Conservation (phyloP, 2,329 filamentous ascomycete species). For the Colletotrichum liaoningense region DNA sequence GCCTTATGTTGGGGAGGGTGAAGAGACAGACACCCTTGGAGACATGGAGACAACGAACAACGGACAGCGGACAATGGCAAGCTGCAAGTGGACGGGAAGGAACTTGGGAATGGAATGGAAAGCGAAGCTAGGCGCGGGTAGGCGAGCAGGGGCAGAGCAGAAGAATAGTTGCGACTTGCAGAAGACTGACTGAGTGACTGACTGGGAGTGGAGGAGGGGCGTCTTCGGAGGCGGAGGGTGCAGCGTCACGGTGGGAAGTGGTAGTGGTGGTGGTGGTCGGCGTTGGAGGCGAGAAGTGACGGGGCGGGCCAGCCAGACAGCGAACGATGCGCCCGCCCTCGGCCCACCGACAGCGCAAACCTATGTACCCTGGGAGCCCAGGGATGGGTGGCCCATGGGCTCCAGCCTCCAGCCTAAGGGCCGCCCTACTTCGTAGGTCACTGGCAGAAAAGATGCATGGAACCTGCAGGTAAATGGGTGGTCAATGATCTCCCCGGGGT, state of each 20-base stretch:
- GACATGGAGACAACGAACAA: slow-evolving; percentile 6
- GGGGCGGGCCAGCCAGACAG: neutral
- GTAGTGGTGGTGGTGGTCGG: no score
- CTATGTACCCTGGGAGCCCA: neutral
- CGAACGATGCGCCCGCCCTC: slow-evolving; percentile 12
- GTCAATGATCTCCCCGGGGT: neutral
- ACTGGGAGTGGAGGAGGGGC: neutral
- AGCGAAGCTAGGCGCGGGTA: neutral
- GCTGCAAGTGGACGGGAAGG: slow-evolving; percentile 5
- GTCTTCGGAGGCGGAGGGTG: neutral
- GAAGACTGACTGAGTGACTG: neutral
- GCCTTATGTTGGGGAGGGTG: slow-evolving; percentile 7
- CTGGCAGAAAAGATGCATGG: neutral
- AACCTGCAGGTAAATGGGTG: neutral
- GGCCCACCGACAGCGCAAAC: slow-evolving; percentile 11
- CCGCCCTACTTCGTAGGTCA: no score
- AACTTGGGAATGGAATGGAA: neutral
- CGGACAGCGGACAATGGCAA: slow-evolving; percentile 7
- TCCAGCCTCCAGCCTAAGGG: neutral
- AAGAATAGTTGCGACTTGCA: slow-evolving; percentile 6
- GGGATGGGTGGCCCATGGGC: neutral
- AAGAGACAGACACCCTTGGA: slow-evolving; percentile 1
- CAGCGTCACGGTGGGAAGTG: neutral
- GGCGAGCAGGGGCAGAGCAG: neutral
- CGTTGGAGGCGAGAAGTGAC: neutral